Conservation (phyloP, 306 rosid genomes). For the Casuarina equisetifolia region DNA sequence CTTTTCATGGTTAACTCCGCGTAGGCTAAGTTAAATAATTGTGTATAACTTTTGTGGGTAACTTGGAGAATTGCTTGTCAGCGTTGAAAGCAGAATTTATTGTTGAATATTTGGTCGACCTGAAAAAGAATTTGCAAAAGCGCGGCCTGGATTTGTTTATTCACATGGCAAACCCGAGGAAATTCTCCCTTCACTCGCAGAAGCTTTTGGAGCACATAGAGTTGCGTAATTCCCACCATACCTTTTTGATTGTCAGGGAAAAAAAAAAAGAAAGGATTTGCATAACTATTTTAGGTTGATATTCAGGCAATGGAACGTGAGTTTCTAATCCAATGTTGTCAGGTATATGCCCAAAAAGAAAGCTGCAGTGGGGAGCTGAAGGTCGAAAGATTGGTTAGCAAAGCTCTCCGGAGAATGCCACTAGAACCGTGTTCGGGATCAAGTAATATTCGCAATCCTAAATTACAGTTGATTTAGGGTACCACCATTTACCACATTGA, state of each 20-base stretch:
- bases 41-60: too few relatives aligned
- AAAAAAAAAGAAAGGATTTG: conserved; percentile 2
- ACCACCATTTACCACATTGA: conserved; percentile 82
- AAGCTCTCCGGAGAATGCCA: conserved; percentile 51
- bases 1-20: too few relatives aligned
- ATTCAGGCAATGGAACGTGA: conserved; percentile 20
- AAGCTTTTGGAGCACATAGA: conserved; percentile 61
- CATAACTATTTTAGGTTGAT: conserved; percentile 6
- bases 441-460: conserved; percentile 37
- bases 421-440: conserved; percentile 33
- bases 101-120: conserved; percentile 65
- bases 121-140: conserved; percentile 74
- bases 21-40: too few relatives aligned
- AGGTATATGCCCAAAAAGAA: conserved; percentile 98
- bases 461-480: conserved; percentile 78
- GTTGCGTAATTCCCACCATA: conserved; percentile 45
- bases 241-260: neutral
- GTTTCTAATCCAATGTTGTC: conserved; percentile 33
- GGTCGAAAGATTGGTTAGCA: conserved; percentile 64
- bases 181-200: conserved; percentile 71
- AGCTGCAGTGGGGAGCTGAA: conserved; percentile 85
- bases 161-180: conserved; percentile 91
- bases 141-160: conserved; percentile 81
- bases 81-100: conserved; percentile 77
- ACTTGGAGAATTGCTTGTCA: conserved; percentile 34